These are phyloP conservation scores for Solanum okadae DNA, from an alignment of 257 asterid genomes.

Conservation along the genomic window DNA sequence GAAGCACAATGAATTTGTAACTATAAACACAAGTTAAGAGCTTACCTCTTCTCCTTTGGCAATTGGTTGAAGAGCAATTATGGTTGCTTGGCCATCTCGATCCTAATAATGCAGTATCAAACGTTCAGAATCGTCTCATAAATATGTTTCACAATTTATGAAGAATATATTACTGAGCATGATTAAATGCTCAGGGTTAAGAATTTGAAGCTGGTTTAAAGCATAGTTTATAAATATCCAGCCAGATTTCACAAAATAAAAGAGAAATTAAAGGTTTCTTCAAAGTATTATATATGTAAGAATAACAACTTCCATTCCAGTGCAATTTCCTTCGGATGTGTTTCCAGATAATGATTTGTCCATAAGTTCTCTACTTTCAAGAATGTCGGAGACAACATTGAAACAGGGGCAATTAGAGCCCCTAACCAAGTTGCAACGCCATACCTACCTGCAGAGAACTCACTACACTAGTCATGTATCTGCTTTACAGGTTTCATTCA, in stretches of 20 bases:
- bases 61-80: conserved; percentile 55
- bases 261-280: background rate
- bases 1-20: background rate
- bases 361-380: background rate
- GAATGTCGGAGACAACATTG: background rate
- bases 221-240: background rate
- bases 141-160: background rate
- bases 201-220: background rate
- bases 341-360: background rate
- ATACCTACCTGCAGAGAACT: background rate
- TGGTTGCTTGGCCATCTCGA: conserved; percentile 73
- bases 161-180: background rate
- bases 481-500: background rate
- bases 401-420: background rate
- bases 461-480: background rate
- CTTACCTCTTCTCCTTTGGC: conserved; percentile 72
- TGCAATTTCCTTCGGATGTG: background rate
- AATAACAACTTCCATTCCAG: background rate
- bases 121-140: background rate
- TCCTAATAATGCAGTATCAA: conserved; percentile 37
- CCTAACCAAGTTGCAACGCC: background rate
- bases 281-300: background rate
- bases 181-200: background rate
- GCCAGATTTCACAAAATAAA: background rate
- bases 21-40: background rate